These are phyloP conservation scores for Solanum tacnaense DNA, from an alignment of 257 asterid species.

Conservation along the genomic window DNA sequence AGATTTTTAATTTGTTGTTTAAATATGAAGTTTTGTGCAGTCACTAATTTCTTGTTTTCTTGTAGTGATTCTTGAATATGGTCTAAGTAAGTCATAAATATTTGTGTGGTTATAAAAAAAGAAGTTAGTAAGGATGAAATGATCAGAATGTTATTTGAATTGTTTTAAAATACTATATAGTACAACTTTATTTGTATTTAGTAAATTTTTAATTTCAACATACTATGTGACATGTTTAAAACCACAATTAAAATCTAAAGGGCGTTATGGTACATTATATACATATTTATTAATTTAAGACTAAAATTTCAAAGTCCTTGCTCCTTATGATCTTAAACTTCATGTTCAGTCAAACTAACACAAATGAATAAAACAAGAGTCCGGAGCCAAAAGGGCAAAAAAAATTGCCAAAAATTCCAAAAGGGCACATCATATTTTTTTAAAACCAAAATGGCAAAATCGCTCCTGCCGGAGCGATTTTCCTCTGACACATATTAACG, in stretches of 20 bases:
- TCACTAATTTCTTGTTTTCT: background rate
- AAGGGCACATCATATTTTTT: too few species aligned
- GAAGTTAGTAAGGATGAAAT: background rate
- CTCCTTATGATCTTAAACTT: background rate
- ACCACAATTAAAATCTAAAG: background rate
- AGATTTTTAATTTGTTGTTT: background rate
- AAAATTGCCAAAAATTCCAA: too few species aligned
- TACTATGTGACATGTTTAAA: background rate
- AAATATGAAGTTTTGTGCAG: background rate
- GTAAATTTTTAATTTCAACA: background rate
- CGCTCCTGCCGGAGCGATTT: too few species aligned
- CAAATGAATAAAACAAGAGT: too few species aligned
- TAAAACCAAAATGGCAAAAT: too few species aligned
- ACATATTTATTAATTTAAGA: too few species aligned
- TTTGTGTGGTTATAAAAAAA: background rate
- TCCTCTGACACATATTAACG: too few species aligned
- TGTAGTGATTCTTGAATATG: background rate
- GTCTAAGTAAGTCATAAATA: background rate
- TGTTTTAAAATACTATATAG: too few species aligned
- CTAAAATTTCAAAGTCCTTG: background rate
- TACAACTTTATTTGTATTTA: background rate
- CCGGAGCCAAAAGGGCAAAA: too few species aligned
- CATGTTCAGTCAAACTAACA: background rate
- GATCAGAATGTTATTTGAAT: too few species aligned
- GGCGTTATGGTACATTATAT: background rate